These are phyloP conservation scores for Cyclotella choctawhatcheeana DNA, from an alignment of 108 stramenopile species.

Conservation along the genomic window DNA sequence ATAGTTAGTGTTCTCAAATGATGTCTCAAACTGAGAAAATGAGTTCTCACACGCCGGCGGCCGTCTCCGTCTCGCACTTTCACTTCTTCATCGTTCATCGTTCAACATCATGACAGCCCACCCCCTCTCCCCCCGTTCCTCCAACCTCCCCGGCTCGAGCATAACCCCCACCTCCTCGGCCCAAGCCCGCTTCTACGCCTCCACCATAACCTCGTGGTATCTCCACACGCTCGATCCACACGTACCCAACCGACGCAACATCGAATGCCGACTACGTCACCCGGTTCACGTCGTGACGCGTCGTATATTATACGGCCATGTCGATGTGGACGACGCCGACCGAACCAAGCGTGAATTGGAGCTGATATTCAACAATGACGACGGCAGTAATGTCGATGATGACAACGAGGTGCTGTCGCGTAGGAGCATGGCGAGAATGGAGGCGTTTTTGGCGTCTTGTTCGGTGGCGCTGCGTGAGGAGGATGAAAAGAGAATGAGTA, in stretches of 20 bases:
- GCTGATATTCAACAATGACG: slow-evolving; percentile 46
- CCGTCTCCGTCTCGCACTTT: neutral
- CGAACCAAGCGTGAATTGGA: slow-evolving; percentile 30
- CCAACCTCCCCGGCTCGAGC: slow-evolving; percentile 4
- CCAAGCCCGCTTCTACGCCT: slow-evolving; percentile 57
- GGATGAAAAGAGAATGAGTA: slow-evolving; percentile 14
- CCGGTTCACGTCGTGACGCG: slow-evolving; percentile 74
- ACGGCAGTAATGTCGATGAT: slow-evolving; percentile 45
- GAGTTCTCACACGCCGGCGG: neutral
- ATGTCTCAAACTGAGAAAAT: too few species aligned
- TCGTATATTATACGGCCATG: slow-evolving; percentile 52
- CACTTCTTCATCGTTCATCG: neutral
- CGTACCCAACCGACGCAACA: slow-evolving; percentile 63
- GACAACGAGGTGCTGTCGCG: slow-evolving; percentile 50
- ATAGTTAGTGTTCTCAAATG: too few species aligned
- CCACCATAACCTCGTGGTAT: slow-evolving; percentile 68
- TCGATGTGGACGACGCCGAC: slow-evolving; percentile 14
- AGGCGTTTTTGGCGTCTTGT: slow-evolving; percentile 79
- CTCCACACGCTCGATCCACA: slow-evolving; percentile 63
- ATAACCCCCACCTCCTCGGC: slow-evolving; percentile 39
- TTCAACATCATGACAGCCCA: neutral
- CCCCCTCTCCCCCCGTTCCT: slow-evolving; percentile 5
- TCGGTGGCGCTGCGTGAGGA: slow-evolving; percentile 57
- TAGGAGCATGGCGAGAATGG: slow-evolving; percentile 74
- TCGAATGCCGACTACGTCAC: slow-evolving; percentile 54